A percentile compares a stretch with the other conserved stretches of the same genome.
Evolutionary conservation across 345 rosid genomes (phyloP).

Genomic region (Camelina sativa): DNA sequence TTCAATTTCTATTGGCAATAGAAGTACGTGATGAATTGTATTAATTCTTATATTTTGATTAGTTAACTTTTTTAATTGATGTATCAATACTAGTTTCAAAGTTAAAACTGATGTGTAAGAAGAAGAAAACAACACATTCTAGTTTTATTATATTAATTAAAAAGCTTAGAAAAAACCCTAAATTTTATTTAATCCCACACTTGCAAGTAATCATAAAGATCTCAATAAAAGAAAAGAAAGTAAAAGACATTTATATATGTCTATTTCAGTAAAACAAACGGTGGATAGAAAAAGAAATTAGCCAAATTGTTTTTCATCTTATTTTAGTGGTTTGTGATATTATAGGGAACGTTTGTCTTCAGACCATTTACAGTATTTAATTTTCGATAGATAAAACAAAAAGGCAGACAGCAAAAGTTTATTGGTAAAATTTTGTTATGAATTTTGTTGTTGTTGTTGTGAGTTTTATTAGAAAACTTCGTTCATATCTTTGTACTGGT

Average conservation of each 20-base stretch:
- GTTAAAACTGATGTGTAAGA: no score
- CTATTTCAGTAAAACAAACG: not conserved
- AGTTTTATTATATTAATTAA: not conserved
- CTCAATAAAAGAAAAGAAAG: no score
- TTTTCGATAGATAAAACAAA: not conserved
- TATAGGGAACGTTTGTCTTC: not conserved
- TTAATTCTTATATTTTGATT: no score
- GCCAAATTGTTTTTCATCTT: not conserved
- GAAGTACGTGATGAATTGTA: no score
- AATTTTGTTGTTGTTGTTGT: not conserved
- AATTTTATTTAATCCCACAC: not conserved
- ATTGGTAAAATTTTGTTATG: not conserved
- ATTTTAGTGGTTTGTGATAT: not conserved
- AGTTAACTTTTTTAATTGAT: no score
- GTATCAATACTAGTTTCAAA: no score
- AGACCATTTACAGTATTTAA: not conserved
- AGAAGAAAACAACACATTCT: no score
- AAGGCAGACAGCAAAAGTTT: not conserved
- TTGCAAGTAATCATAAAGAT: not conserved
- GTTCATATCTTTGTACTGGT: not conserved
- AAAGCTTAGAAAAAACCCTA: no score
- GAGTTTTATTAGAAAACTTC: not conserved
- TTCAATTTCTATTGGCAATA: no score
- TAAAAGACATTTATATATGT: no score
- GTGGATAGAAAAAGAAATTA: not conserved